phyloP scores from a whole-genome alignment of 805 yeast species.

The Saturnispora besseyi region DNA sequence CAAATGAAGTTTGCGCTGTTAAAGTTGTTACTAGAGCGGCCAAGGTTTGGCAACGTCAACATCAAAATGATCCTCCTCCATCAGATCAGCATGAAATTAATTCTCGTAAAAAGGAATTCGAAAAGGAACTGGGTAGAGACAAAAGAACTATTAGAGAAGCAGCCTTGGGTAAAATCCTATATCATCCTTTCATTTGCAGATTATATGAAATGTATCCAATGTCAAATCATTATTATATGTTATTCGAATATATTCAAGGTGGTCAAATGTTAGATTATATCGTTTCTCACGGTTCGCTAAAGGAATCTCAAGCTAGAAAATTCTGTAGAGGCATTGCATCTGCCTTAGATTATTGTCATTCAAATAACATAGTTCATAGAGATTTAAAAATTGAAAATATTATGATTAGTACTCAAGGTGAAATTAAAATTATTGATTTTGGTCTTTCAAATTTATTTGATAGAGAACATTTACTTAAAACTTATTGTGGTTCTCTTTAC shows the following conservation, averaged over 20 bases:
- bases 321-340: slow-evolving; percentile 92
- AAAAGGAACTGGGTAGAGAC: slow-evolving; percentile 83
- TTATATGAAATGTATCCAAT: slow-evolving; percentile 89
- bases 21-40: slow-evolving; percentile 90
- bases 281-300: slow-evolving; percentile 89
- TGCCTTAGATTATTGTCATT: slow-evolving; percentile 89
- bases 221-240: slow-evolving; percentile 95
- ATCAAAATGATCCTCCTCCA: slow-evolving; percentile 60
- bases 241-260: slow-evolving; percentile 93
- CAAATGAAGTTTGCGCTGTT: slow-evolving; percentile 81
- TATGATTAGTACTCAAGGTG: slow-evolving; percentile 88
- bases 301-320: slow-evolving; percentile 88
- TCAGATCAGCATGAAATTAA: slow-evolving; percentile 46
- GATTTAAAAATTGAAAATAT: slow-evolving; percentile 95
- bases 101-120: slow-evolving; percentile 60
- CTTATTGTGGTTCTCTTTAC: slow-evolving; percentile 94
- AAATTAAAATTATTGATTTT: slow-evolving; percentile 90
- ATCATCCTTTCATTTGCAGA: slow-evolving; percentile 89
- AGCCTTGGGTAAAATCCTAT: slow-evolving; percentile 78
- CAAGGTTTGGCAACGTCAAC: slow-evolving; percentile 62
- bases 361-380: slow-evolving; percentile 91
- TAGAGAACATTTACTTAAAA: slow-evolving; percentile 61
- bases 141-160: slow-evolving; percentile 91
- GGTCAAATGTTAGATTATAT: slow-evolving; percentile 97
- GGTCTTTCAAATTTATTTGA: slow-evolving; percentile 87